Base-by-base conservation (phyloP, 2,329 filamentous ascomycete genomes). In the Malbranchea cinnamomea region DNA sequence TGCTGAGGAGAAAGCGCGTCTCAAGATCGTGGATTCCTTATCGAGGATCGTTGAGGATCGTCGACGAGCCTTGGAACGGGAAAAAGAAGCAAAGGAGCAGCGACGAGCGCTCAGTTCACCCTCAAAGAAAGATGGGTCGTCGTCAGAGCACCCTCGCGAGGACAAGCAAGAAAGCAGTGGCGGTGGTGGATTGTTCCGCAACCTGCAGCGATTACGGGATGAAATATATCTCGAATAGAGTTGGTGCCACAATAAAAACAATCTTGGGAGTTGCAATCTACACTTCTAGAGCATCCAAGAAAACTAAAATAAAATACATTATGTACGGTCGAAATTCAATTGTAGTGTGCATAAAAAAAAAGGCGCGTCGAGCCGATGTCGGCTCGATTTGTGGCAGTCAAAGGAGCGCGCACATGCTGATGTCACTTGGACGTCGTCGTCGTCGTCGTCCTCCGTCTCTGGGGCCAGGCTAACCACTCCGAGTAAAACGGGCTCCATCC, bases 1-100 rank as follows among this genome's bases (percentile, higher is more conserved):
- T 2, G 78, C 81, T 0, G 89, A 98, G 57, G 89, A 95, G 52
- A 91, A 81, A 56, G 82, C 83, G 4, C 65, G 89, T 31, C 59
- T 60, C 6, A 79, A 72, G 45, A 84, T 94, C 49, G 75, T 98
- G 11, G 87, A 95, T 40, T 67, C 68, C 30, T 53, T 98, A 43
- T 73, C 74, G 19, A 83, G 74, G 59, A 67, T 82, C 54, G 81
- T 93, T 2, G 84, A 94, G 47, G 87, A 94, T 14, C 61, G 62
- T 41, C 59, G 61, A 39, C 64, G 51, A 39, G 52, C 51, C 1
- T 34, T 67, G 23, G 63, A 65, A 26, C 40, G 63, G 62, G 34
- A 68, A 68, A 39, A 57, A 58, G 40, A 66, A 68, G 34, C 37
- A 15, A 36, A 24, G 34, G 32, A 33, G 6, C 36, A 17, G 10